Evolutionary conservation across 208 protist species (phyloP), one percentile per base, ranked within the genome.

Genomic region (Vickermania spadyakhi): DNA sequence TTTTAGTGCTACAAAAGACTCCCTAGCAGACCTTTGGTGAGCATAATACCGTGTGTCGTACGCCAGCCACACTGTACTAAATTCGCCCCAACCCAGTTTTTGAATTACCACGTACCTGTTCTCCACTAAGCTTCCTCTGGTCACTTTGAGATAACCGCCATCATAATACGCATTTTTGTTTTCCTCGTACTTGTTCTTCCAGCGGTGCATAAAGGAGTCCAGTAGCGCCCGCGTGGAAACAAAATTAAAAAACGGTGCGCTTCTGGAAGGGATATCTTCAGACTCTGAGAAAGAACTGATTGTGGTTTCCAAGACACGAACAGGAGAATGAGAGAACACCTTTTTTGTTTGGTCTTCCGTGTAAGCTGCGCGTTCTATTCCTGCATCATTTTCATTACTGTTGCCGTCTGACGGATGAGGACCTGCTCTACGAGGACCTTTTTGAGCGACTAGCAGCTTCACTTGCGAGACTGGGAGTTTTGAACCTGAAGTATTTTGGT

Each of bases 1-100:
- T 67, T 94, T 94, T 28, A 94, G 60, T 0, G 88, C 88, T 3
- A 92, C 82, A 66, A 94, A 94, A 5, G 84, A 67, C 59, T 88
- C 74, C n/a, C 74, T 42, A 25, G 70, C 53, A 45, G 36, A n/a
- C 18, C 36, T 45, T 23, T 65, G 28, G 29, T 31, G 21, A 14
- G 29, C 31, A 27, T 54, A 75, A 49, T 75, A 64, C 66, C 78
- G 73, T 21, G 75, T 79, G 60, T 94, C 88, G 59, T 88, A 92
- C 2, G 79, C 79, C 13, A 94, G 75, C 88, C 88, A 94, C 22
- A 94, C 88, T 4, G 88, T 94, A 68, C 84, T 92, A 67, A 92
- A 94, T 62, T 86, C 88, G 26, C 88, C 88, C 79, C 81, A 91
- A 55, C 88, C 88, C 22, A 94, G 68, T 61, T 94, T 90, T 56